A percentile compares a stretch with the other conserved stretches of the same genome.
Evolutionary conservation across 2,329 filamentous ascomycete genomes (phyloP).

Genomic region (Myriosclerotinia curreyana): DNA sequence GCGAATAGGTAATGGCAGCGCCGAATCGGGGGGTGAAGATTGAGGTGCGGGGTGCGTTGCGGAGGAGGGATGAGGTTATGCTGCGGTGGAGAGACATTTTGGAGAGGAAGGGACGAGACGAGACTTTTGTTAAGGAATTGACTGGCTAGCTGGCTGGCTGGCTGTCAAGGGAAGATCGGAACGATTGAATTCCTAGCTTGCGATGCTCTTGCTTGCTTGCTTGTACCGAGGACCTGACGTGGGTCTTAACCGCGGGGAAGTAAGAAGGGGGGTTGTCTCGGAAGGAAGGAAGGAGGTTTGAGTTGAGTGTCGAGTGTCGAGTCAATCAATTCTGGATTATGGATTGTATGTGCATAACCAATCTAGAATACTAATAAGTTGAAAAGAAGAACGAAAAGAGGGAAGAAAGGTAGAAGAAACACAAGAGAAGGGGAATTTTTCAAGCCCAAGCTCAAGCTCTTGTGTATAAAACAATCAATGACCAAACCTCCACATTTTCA

Average conservation of each 20-base stretch:
- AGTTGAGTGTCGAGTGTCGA: too few species aligned
- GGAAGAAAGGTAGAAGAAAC: background rate
- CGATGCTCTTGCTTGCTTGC: constrained; percentile 8
- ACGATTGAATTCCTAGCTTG: constrained; percentile 6
- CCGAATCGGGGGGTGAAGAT: constrained; percentile 26
- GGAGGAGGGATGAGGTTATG: constrained; percentile 12
- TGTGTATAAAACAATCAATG: background rate
- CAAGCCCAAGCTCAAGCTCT: background rate
- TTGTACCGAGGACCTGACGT: constrained; percentile 10
- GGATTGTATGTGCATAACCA: background rate
- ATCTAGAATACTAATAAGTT: background rate
- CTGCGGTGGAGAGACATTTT: constrained; percentile 17
- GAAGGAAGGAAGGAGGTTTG: background rate
- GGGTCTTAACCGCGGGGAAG: constrained; percentile 13
- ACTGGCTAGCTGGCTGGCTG: background rate
- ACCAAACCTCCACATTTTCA: constrained; percentile 6
- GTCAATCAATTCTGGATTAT: background rate
- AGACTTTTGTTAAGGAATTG: constrained; percentile 3
- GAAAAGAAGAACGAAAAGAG: background rate
- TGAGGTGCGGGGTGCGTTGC: constrained; percentile 6
- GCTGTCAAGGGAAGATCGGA: too few species aligned
- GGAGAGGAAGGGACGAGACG: background rate
- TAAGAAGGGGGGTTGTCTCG: background rate
- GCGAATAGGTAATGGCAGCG: constrained; percentile 38
- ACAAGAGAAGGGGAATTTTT: background rate